A percentile compares a stretch with the other conserved stretches of the same genome.
Evolutionary conservation across 2,329 filamentous ascomycete species (phyloP).

Genomic region (Ophidiomyces ophidiicola): DNA sequence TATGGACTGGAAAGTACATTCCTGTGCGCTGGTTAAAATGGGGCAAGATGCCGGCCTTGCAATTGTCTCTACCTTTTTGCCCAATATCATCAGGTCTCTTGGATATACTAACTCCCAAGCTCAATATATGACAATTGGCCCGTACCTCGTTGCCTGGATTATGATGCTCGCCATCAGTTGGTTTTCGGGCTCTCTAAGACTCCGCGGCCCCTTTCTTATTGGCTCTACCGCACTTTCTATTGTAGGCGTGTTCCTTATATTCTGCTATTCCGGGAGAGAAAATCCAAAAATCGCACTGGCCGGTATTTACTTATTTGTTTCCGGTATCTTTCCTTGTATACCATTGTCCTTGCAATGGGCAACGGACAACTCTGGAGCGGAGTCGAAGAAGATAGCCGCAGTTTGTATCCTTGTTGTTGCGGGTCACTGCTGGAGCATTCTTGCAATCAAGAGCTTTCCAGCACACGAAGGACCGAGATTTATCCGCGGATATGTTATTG

Average conservation of each 20-base stretch:
- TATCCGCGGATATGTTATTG: slow-evolving; percentile 13
- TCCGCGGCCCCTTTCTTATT: slow-evolving; percentile 45
- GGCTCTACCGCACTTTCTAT: slow-evolving; percentile 40
- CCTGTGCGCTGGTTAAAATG: slow-evolving; percentile 13
- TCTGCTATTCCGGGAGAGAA: slow-evolving; percentile 10
- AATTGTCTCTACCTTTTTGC: slow-evolving; percentile 30
- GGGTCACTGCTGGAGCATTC: slow-evolving; percentile 16
- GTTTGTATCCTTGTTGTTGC: slow-evolving; percentile 14
- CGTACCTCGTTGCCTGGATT: slow-evolving; percentile 53
- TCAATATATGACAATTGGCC: slow-evolving; percentile 41
- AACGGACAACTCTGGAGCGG: slow-evolving; percentile 14
- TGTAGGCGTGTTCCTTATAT: slow-evolving; percentile 33
- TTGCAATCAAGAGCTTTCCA: slow-evolving; percentile 16
- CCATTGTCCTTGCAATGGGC: slow-evolving; percentile 15
- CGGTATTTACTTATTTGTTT: slow-evolving; percentile 13
- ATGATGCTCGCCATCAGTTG: slow-evolving; percentile 41
- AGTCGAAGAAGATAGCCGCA: slow-evolving; percentile 14
- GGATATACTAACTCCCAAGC: slow-evolving; percentile 44
- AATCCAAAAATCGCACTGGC: slow-evolving; percentile 13
- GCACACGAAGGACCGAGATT: slow-evolving; percentile 8
- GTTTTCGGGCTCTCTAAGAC: slow-evolving; percentile 39
- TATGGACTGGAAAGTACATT: slow-evolving; percentile 15
- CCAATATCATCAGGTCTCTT: slow-evolving; percentile 37
- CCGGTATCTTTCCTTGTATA: slow-evolving; percentile 15
- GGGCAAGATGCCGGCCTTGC: slow-evolving; percentile 23